A percentile compares a stretch with the other conserved stretches of the same genome.
Evolutionary conservation across 2,329 filamentous ascomycete genomes (phyloP).

Genomic region (Atkinsonella texensis): DNA sequence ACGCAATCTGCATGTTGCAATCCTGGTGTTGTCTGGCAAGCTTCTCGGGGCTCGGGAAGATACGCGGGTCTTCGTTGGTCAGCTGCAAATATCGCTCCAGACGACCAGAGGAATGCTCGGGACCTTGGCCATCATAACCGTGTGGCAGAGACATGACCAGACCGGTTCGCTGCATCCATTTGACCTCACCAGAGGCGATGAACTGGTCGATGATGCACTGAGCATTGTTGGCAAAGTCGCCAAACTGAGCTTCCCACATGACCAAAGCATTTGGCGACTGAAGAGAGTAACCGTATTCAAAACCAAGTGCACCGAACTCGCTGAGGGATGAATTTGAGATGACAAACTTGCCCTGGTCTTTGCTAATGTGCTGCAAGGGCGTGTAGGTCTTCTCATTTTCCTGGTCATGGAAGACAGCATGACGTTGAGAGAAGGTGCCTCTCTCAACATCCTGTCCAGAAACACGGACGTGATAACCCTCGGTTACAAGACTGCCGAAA

Average conservation of each 20-base stretch:
- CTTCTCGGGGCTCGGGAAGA: constrained; percentile 81
- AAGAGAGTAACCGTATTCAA: constrained; percentile 97
- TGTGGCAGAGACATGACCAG: constrained; percentile 94
- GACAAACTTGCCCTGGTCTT: constrained; percentile 90
- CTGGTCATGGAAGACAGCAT: constrained; percentile 95
- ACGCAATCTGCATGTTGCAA: constrained; percentile 98
- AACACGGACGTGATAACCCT: constrained; percentile 94
- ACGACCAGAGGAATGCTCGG: constrained; percentile 94
- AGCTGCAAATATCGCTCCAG: constrained; percentile 96
- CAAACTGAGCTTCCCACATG: constrained; percentile 99
- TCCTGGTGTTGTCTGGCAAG: constrained; percentile 96
- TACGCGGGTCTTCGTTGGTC: constrained; percentile 90
- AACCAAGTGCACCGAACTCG: constrained; percentile 66
- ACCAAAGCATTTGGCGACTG: constrained; percentile 94
- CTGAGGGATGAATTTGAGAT: constrained; percentile 89
- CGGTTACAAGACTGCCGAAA: constrained; percentile 79
- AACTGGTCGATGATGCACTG: constrained; percentile 99
- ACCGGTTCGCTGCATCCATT: constrained; percentile 97
- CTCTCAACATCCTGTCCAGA: constrained; percentile 98
- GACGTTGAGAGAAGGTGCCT: constrained; percentile 97
- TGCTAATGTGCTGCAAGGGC: constrained; percentile 75
- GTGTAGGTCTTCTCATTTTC: constrained; percentile 89
- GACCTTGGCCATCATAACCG: constrained; percentile 95
- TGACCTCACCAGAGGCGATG: constrained; percentile 91
- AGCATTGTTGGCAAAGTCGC: constrained; percentile 98